These are phyloP conservation scores for Suillus variegatus DNA, from an alignment of 768 basidiomycete species.

Conservation along the genomic window DNA sequence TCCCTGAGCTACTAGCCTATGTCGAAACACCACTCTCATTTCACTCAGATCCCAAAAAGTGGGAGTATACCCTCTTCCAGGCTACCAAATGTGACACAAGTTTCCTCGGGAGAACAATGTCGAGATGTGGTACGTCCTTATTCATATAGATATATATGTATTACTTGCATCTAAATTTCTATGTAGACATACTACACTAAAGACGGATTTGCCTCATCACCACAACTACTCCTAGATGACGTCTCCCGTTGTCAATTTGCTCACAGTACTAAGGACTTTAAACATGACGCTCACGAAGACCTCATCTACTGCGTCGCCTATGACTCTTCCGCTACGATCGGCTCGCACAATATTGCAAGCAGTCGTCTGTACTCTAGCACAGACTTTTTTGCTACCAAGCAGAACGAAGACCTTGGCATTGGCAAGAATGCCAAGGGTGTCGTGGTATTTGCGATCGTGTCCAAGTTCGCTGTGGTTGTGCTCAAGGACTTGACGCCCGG, in stretches of 20 bases:
- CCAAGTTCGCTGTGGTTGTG: constrained; percentile 91
- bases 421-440: constrained; percentile 85
- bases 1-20: constrained; percentile 49
- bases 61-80: constrained; percentile 78
- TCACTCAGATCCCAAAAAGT: constrained; percentile 75
- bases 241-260: constrained; percentile 87
- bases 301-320: constrained; percentile 91
- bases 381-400: constrained; percentile 73
- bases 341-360: constrained; percentile 47
- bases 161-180: constrained; percentile 12
- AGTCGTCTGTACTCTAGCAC: constrained; percentile 80
- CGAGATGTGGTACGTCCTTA: constrained; percentile 61
- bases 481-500: constrained; percentile 64
- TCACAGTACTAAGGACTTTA: constrained; percentile 82
- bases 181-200: constrained; percentile 85
- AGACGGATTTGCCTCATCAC: constrained; percentile 70
- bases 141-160: not conserved
- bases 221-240: constrained; percentile 63
- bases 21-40: constrained; percentile 76
- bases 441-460: constrained; percentile 88
- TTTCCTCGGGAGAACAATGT: constrained; percentile 59
- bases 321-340: constrained; percentile 54
- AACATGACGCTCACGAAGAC: constrained; percentile 69
- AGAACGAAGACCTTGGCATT: constrained; percentile 87
- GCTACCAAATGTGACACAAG: constrained; percentile 60